A percentile compares a stretch with the other conserved stretches of the same genome.
These are phyloP conservation scores for Penicillium paneum DNA, from an alignment of 2,329 filamentous ascomycete species.

Conservation along the genomic window DNA sequence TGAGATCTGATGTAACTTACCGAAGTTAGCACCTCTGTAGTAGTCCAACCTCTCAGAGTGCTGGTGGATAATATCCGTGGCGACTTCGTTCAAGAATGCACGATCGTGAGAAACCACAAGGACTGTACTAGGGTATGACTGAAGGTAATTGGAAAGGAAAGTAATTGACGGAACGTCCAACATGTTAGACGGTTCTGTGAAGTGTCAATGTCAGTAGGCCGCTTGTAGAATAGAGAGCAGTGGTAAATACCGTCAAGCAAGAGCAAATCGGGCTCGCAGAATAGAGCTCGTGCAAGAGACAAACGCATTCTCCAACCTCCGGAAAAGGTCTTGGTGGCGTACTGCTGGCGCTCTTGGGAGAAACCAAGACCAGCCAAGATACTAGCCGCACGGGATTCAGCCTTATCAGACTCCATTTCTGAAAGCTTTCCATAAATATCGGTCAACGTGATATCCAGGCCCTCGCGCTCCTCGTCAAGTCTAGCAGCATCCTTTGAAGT, in stretches of 20 bases:
- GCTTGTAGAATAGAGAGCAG: neutral
- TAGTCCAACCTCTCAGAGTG: conserved; percentile 97
- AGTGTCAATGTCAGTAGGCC: conserved; percentile 25
- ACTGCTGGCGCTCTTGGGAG: conserved; percentile 87
- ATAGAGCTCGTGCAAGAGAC: conserved; percentile 87
- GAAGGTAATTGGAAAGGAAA: conserved; percentile 93
- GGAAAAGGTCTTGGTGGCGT: conserved; percentile 94
- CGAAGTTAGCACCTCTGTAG: conserved; percentile 95
- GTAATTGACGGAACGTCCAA: conserved; percentile 99
- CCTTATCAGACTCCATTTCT: conserved; percentile 99
- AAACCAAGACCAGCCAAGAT: conserved; percentile 97
- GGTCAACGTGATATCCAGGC: conserved; percentile 81
- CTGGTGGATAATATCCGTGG: conserved; percentile 98
- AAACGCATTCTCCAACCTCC: conserved; percentile 99
- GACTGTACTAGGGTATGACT: conserved; percentile 88
- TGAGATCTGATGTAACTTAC: conserved; percentile 30
- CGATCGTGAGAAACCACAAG: conserved; percentile 98
- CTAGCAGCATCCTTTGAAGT: conserved; percentile 84
- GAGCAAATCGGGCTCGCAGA: conserved; percentile 94
- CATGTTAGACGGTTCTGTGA: conserved; percentile 93
- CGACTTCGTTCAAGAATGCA: conserved; percentile 97
- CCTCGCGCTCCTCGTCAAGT: conserved; percentile 83
- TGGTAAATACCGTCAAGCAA: conserved; percentile 67
- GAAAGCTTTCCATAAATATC: conserved; percentile 89
- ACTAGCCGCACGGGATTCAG: conserved; percentile 89